Conservation (phyloP, 176 grass and related monocot genomes). For the Puya raimondii region DNA sequence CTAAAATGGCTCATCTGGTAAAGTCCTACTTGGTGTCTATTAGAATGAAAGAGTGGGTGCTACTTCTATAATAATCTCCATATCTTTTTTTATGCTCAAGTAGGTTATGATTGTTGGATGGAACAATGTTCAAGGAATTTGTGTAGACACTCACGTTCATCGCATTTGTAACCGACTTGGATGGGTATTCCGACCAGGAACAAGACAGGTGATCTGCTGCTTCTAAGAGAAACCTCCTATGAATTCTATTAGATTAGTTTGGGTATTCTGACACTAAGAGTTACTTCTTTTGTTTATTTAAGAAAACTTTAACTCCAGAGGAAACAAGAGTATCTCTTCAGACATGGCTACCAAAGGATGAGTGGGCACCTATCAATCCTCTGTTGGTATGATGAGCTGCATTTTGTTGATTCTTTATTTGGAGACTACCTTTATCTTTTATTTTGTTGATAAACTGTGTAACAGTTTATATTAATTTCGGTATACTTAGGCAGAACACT, state of each 20-base stretch:
- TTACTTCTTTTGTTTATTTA: background rate
- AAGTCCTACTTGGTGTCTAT: conserved; percentile 1
- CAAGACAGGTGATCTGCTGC: conserved; percentile 50
- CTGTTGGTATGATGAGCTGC: conserved; percentile 45
- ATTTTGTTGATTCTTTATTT: background rate
- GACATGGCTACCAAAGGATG: conserved; percentile 89
- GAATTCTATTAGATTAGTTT: background rate
- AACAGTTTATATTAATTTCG: too few species aligned
- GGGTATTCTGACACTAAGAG: background rate
- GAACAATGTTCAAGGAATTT: conserved; percentile 95
- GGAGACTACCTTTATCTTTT: background rate
- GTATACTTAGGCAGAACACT: too few species aligned
- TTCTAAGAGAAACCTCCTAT: background rate
- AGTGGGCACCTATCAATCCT: conserved; percentile 87
- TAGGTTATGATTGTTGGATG: conserved; percentile 95
- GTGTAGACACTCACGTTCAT: conserved; percentile 99
- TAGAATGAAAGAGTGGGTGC: background rate
- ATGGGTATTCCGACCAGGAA: conserved; percentile 73
- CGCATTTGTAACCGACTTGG: conserved; percentile 92
- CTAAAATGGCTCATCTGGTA: conserved; percentile 99
- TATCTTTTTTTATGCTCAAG: conserved; percentile 10
- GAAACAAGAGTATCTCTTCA: conserved; percentile 86
- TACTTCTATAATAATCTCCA: background rate
- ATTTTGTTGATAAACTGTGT: too few species aligned
- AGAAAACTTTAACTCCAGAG: conserved; percentile 88